phyloP scores from a whole-genome alignment of 306 rosid species.

The Adenanthera pavonina region DNA sequence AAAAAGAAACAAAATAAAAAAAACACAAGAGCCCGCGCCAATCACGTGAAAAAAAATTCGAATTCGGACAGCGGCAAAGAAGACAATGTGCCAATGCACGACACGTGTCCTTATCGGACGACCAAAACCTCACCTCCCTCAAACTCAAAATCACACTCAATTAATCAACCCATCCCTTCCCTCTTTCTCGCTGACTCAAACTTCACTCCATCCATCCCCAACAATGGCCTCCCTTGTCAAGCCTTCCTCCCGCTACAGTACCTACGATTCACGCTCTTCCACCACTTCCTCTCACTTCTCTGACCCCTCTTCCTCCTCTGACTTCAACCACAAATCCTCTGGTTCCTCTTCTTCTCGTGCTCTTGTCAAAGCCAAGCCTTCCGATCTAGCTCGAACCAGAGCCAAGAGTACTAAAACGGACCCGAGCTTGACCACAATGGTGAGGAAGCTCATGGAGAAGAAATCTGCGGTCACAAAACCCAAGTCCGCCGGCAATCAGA shows the following conservation, averaged over 20 bases:
- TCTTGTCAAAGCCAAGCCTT: conserved; percentile 59
- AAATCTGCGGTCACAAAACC: conserved; percentile 48
- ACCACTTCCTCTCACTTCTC: conserved; percentile 72
- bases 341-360: conserved; percentile 61
- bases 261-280: conserved; percentile 82
- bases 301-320: conserved; percentile 79
- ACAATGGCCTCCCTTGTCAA: conserved; percentile 57
- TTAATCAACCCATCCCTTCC: not conserved
- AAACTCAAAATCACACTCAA: not conserved
- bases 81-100: not conserved
- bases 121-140: not conserved
- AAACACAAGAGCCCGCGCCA: conserved; percentile 40
- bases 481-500: conserved; percentile 35
- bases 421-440: conserved; percentile 69
- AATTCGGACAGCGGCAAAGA: conserved; percentile 61
- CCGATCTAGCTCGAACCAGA: conserved; percentile 43
- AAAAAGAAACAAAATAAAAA: not conserved
- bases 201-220: not conserved
- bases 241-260: conserved; percentile 81
- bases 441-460: conserved; percentile 73
- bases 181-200: not conserved
- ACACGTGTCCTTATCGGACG: conserved; percentile 63
- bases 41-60: conserved; percentile 58
- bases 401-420: conserved; percentile 53
- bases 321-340: conserved; percentile 46